Evolutionary conservation across 306 rosid species (phyloP).

Genomic region (Echinosophora koreensis): DNA sequence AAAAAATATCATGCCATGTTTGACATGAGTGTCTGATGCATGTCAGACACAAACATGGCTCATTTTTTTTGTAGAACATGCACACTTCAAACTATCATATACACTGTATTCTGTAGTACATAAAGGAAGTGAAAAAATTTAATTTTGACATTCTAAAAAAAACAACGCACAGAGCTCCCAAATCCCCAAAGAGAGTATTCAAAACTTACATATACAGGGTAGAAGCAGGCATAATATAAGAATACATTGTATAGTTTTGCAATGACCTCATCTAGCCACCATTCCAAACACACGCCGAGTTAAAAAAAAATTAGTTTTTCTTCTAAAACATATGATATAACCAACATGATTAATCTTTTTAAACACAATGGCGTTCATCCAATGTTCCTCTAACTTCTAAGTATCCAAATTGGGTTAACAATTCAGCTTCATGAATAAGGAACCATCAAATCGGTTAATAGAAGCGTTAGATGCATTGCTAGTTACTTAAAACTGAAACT

Average conservation of each 20-base stretch:
- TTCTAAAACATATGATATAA: neutral
- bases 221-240: neutral
- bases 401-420: slow-evolving; percentile 1
- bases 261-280: too few relatives aligned
- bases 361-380: neutral
- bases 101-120: neutral
- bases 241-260: neutral
- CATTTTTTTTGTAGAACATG: neutral
- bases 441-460: neutral
- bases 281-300: too few relatives aligned
- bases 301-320: neutral
- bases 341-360: neutral
- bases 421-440: neutral
- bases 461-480: slow-evolving; percentile 18
- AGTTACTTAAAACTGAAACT: slow-evolving; percentile 11
- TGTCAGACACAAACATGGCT: too few relatives aligned
- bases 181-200: neutral
- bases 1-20: too few relatives aligned
- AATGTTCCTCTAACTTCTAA: slow-evolving; percentile 1
- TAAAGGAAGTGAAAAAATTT: neutral
- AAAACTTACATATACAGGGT: neutral
- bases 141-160: neutral
- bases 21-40: too few relatives aligned
- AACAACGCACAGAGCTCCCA: neutral
- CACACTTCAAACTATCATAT: neutral